phyloP scores from a whole-genome alignment of 2,329 filamentous ascomycete genomes.

The Dactylonectria estremocensis region DNA sequence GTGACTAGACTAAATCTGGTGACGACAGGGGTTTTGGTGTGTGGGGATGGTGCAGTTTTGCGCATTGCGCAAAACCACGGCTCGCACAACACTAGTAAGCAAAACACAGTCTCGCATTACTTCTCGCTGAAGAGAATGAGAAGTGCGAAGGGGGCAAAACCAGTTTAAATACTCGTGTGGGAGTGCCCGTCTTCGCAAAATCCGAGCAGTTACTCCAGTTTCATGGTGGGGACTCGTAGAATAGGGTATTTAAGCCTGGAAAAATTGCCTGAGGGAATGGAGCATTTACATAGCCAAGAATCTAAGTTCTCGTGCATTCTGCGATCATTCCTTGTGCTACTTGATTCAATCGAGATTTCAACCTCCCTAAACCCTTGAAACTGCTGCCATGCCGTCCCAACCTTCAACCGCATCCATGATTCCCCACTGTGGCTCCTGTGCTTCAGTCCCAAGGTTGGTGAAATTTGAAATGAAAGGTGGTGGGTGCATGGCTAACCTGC shows the following conservation, averaged over 20 bases:
- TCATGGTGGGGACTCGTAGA: neutral
- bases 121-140: neutral
- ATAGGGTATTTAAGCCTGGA: neutral
- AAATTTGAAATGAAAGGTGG: too few species aligned
- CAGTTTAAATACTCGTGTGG: neutral
- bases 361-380: neutral
- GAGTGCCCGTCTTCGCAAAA: constrained; percentile 6
- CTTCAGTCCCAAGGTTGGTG: constrained; percentile 21
- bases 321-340: too few species aligned
- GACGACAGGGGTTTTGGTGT: neutral
- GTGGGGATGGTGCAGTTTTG: constrained; percentile 16
- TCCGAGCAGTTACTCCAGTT: neutral
- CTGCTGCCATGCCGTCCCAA: constrained; percentile 22
- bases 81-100: neutral
- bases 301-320: neutral
- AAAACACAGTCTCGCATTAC: constrained; percentile 18
- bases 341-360: neutral
- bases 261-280: neutral
- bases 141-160: constrained; percentile 14
- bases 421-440: constrained; percentile 26
- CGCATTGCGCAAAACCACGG: constrained; percentile 23
- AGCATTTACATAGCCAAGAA: neutral
- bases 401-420: constrained; percentile 23
- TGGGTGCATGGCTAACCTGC: constrained; percentile 2
- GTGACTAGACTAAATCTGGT: neutral